Evolutionary conservation across 176 grass and related monocot species (phyloP), one percentile per base, ranked within the genome.

Genomic region (Lolium multiflorum): DNA sequence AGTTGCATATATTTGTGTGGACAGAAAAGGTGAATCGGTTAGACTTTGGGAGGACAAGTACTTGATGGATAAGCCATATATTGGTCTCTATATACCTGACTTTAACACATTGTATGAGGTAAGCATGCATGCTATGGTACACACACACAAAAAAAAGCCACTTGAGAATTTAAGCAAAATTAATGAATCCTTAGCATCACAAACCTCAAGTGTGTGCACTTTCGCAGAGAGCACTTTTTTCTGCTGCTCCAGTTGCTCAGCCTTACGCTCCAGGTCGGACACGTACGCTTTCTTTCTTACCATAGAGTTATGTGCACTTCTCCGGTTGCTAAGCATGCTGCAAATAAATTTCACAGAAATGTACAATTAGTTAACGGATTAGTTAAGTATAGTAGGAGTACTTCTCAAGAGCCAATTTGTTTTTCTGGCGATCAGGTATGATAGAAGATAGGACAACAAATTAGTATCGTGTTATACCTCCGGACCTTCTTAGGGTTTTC

Each of bases 401-500:
- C 26, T 26, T 16, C 14, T 9, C 6, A 50, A 50, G n/a, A 16
- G 21, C 2, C 5, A 16, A 17, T 10, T 10, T 10, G 1, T 11
- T 10, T 47, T 47, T 47, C 5, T 47, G 46, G 28, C 8, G 71
- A 66, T 16, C 71, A 74, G 22, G 3, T 49, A n/a, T 49, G 43
- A 49, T 37, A 39, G 20, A 43, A 39, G 18, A 9, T 22, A 46
- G 16, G 49, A 43, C 3, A 74, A 24, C 24, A 39, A 17, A 13
- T 16, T 16, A 14, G 59, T 31, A 10, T 52, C 24, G 46, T 16
- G 8, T 9, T 24, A 25, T 44, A 96, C 94, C 85, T 92, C 78
- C 87, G 90, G 10, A 92, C 90, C 72, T 74, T 84, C 66, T 89
- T 94, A 21, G 94, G 90, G 77, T 97, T 59, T 3, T 77, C 57